Percentiles rank a stretch among this genome's conserved stretches.
Conservation (phyloP, 345 rosid genomes). For the Luvunga scandens region DNA sequence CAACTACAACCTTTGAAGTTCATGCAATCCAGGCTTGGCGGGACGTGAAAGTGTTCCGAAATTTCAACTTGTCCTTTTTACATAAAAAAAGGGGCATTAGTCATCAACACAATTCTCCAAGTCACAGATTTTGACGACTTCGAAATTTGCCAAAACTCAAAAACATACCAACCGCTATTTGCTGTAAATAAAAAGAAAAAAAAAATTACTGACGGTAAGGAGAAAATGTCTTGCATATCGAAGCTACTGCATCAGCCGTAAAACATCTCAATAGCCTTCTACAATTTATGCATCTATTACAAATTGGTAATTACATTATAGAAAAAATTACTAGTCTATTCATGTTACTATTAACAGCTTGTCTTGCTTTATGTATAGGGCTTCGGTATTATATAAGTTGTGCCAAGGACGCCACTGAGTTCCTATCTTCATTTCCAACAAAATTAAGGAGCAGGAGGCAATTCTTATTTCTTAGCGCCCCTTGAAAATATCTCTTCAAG, state of each 20-base stretch:
- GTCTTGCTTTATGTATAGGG: no score
- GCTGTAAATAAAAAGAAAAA: no score
- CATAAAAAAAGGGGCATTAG: neutral
- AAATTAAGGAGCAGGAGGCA: neutral
- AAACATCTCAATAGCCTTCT: no score
- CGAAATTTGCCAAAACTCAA: neutral
- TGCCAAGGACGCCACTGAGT: neutral
- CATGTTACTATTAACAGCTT: no score
- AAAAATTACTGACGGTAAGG: no score
- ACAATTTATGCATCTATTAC: no score
- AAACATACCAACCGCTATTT: neutral
- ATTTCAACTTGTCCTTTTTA: neutral
- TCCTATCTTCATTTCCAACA: neutral
- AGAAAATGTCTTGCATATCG: neutral
- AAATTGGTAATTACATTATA: no score
- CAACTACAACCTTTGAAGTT: neutral
- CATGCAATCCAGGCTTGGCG: constrained; percentile 20
- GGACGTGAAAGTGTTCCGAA: constrained; percentile 4
- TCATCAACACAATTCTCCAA: constrained; percentile 17
- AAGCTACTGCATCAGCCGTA: neutral
- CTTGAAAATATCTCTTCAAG: neutral
- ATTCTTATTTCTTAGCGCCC: neutral
- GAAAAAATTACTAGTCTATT: no score
- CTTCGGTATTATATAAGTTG: neutral
- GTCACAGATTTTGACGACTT: neutral